These are phyloP conservation scores for Astrephomene gubernaculifera DNA, from an alignment of 139 green algal genomes.

Conservation along the genomic window DNA sequence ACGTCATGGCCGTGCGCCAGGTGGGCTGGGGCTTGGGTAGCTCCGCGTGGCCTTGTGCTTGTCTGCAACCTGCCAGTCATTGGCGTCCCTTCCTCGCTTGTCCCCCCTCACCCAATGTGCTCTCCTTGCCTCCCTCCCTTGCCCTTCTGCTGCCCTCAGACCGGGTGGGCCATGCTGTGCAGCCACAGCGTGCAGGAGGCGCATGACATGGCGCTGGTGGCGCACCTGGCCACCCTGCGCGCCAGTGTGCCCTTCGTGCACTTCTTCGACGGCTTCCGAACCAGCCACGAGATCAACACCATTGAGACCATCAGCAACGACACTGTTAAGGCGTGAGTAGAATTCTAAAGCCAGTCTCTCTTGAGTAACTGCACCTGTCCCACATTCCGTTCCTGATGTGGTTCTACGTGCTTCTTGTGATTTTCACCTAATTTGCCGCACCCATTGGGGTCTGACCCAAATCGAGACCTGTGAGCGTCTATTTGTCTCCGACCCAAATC, in stretches of 20 bases:
- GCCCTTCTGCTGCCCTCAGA: constrained; percentile 23
- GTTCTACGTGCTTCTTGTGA: too few relatives aligned
- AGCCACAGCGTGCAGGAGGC: constrained; percentile 74
- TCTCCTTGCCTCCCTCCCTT: too few relatives aligned
- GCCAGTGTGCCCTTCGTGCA: constrained; percentile 59
- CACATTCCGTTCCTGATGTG: too few relatives aligned
- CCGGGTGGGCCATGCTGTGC: constrained; percentile 70
- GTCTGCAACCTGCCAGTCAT: background rate
- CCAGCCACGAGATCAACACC: constrained; percentile 65
- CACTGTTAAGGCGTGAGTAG: constrained; percentile 13
- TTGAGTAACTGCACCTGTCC: too few relatives aligned
- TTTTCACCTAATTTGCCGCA: too few relatives aligned
- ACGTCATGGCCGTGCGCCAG: constrained; percentile 66
- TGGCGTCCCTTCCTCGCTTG: background rate
- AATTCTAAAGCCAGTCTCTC: too few relatives aligned
- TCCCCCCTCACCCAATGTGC: too few relatives aligned
- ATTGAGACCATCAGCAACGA: constrained; percentile 5
- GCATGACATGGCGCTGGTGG: constrained; percentile 66
- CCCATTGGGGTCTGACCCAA: too few relatives aligned
- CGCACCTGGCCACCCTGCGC: constrained; percentile 68
- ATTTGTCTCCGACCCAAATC: too few relatives aligned
- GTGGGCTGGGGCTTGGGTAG: background rate
- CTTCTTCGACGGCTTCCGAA: constrained; percentile 66
- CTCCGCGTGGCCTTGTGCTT: background rate
- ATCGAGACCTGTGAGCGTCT: too few relatives aligned